A percentile compares a stretch with the other conserved stretches of the same genome.
Evolutionary conservation across 495 filamentous ascomycete species (phyloP).

Genomic region (Geoglossum glabrum): DNA sequence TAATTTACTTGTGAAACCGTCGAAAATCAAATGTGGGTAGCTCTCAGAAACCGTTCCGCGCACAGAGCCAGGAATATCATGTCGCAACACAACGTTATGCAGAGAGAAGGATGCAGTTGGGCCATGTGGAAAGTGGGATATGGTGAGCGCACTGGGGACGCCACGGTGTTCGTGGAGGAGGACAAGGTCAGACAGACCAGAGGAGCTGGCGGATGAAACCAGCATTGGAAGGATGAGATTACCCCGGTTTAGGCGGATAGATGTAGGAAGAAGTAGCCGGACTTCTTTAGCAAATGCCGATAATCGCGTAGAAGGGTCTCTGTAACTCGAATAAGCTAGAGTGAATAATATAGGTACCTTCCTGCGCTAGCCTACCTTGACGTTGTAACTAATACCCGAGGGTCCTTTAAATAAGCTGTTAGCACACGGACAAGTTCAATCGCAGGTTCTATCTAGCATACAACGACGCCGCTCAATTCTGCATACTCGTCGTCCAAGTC

Average conservation of each 20-base stretch:
- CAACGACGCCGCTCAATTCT: constrained; percentile 56
- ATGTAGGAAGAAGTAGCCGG: constrained; percentile 70
- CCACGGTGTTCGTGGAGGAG: constrained; percentile 89
- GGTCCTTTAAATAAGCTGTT: constrained; percentile 26
- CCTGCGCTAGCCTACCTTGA: constrained; percentile 20
- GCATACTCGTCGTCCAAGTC: constrained; percentile 94
- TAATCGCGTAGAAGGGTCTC: constrained; percentile 69
- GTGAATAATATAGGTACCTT: background rate
- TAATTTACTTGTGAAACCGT: constrained; percentile 72
- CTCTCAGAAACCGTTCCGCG: constrained; percentile 82
- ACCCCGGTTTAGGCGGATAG: constrained; percentile 78
- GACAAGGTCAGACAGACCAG: constrained; percentile 64
- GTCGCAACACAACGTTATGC: constrained; percentile 84
- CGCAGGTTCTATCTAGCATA: background rate
- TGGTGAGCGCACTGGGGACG: constrained; percentile 73
- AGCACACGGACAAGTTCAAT: background rate
- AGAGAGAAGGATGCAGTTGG: constrained; percentile 81
- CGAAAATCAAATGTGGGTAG: constrained; percentile 90
- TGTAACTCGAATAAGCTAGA: background rate
- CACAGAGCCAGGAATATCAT: constrained; percentile 75
- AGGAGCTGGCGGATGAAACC: constrained; percentile 56
- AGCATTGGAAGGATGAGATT: constrained; percentile 74
- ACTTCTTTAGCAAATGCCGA: constrained; percentile 92
- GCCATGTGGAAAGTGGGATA: constrained; percentile 83
- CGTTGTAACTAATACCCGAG: constrained; percentile 79